Percentiles rank a stretch among this genome's conserved stretches.
phyloP scores from a whole-genome alignment of 1,139 yeast genomes.

The Diutina neorugosa region DNA sequence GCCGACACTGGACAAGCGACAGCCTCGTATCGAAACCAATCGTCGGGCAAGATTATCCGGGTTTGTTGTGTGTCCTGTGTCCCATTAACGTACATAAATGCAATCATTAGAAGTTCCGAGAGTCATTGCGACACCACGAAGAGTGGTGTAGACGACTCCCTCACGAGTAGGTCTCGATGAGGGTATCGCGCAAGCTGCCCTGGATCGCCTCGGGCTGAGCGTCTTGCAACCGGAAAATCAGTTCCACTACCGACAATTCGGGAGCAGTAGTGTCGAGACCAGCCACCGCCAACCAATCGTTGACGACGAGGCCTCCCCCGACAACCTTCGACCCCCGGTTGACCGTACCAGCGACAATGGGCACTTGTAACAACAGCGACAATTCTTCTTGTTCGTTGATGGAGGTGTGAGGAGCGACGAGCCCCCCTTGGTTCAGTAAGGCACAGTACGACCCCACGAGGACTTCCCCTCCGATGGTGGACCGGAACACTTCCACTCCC shows the following conservation, averaged over 20 bases:
- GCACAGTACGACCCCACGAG: conserved; percentile 95
- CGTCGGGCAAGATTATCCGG: too few species aligned
- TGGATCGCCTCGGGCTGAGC: conserved; percentile 79
- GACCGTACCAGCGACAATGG: conserved; percentile 96
- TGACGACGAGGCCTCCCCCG: conserved; percentile 98
- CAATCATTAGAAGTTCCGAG: neutral
- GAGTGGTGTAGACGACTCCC: too few species aligned
- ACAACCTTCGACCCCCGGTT: conserved; percentile 96
- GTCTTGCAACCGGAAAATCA: conserved; percentile 86
- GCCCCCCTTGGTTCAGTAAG: conserved; percentile 93
- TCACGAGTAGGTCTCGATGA: conserved; percentile 69
- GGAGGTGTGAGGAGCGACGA: conserved; percentile 95
- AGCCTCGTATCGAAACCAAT: too few species aligned
- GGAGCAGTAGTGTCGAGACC: conserved; percentile 99
- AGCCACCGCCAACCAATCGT: conserved; percentile 95
- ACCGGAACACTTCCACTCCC: conserved; percentile 98
- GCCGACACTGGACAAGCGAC: too few species aligned
- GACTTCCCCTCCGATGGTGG: conserved; percentile 96
- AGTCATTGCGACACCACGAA: neutral
- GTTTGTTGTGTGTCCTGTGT: neutral
- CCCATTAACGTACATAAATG: conserved; percentile 1
- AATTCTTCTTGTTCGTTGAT: conserved; percentile 97
- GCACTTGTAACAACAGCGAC: conserved; percentile 89
- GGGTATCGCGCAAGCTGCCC: conserved; percentile 78
- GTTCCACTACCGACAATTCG: conserved; percentile 90